phyloP scores from a whole-genome alignment of 306 rosid species.

The Rubus parviflorus region DNA sequence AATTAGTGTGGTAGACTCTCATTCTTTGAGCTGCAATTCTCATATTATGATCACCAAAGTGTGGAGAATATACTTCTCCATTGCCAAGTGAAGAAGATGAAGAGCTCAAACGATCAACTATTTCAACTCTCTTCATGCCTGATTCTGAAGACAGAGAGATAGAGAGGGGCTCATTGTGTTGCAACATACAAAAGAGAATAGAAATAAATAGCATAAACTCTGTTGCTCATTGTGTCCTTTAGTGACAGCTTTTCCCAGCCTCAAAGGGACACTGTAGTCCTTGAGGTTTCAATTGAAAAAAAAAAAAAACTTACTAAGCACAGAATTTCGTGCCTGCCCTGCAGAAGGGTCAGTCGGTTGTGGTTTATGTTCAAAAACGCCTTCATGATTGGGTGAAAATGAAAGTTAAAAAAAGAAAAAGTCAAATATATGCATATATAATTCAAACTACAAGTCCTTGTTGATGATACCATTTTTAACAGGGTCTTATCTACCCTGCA shows the following conservation, averaged over 20 bases:
- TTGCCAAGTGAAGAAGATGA: conserved; percentile 33
- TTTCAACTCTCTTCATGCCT: conserved; percentile 30
- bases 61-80: conserved; percentile 11
- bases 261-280: conserved; percentile 54
- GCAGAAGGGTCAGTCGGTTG: not conserved
- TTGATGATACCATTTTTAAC: conserved; percentile 40
- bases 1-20: not conserved
- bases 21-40: not conserved
- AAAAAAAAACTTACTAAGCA: conserved; percentile 42
- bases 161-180: not conserved
- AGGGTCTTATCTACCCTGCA: not conserved
- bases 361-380: conserved; percentile 44
- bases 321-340: conserved; percentile 46
- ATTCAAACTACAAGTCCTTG: conserved; percentile 9
- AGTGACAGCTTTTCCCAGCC: conserved; percentile 53
- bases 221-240: conserved; percentile 32
- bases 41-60: not conserved
- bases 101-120: conserved; percentile 19
- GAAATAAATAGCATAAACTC: not conserved
- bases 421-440: not conserved
- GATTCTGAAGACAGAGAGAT: not conserved
- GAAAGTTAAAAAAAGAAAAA: conserved; percentile 38
- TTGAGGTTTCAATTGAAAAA: conserved; percentile 64
- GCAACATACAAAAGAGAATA: not conserved
- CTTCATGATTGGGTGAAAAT: conserved; percentile 76